Evolutionary conservation across 169 alveolate genomes (phyloP), one percentile per base, ranked within the genome.

Genomic region (Sarcocystis neurona): DNA sequence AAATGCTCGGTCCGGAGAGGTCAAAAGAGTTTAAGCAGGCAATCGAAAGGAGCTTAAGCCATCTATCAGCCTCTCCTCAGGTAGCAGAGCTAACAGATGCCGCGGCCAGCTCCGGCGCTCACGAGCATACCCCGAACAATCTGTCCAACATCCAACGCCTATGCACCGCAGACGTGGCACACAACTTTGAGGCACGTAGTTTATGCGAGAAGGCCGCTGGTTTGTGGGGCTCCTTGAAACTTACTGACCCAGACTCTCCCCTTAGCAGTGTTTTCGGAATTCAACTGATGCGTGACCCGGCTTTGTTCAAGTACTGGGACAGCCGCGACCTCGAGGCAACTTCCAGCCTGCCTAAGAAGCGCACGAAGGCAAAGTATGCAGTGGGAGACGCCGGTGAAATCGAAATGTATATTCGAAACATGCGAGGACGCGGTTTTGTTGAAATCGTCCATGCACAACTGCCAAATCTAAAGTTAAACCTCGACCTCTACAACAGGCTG

Each of bases 221-320:
- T 4, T 4, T 85, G 77, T 85, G 90, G 90, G 90, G 90, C 6
- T 85, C 90, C 18, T 78, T 85, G 20, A 41, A 41, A 47, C 12
- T 85, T 30, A 79, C 78, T 18, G 85, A 85, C 32, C 85, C 70
- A 6, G 5, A 27, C 34, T 43, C 60, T 37, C 84, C 50, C 0
- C 50, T 48, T 1, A 44, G 12, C 20, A 30, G 8, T 3, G 47
- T 56, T 23, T 47, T 74, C 5, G 85, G 79, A 12, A 27, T 37
- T 44, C 70, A 70, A 63, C 53, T 68, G 4, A 85, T 85, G 90
- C 34, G 6, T 12, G 30, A 84, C 32, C 90, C 90, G 3, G 78
- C 48, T 23, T 37, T 85, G 63, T 85, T 85, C 47, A 85, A 85
- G 63, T 72, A 72, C 60, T 85, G 90, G 90, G 12, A 30, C 60